phyloP scores from a whole-genome alignment of 768 basidiomycete species.

The Kwoniella newhampshirensis region DNA sequence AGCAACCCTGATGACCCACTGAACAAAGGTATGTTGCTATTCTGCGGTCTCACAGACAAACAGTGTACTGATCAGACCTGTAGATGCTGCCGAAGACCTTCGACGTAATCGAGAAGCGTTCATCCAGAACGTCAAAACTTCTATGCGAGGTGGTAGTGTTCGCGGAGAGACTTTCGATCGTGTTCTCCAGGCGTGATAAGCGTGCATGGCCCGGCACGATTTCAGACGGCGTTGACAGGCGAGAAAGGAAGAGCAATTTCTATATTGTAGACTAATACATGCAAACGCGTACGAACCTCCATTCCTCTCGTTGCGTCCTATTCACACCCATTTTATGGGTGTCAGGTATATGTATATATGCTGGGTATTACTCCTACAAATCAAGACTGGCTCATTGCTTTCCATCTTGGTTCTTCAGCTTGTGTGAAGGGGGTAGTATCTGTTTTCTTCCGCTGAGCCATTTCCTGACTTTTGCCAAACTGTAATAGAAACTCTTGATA shows the following conservation, averaged over 20 bases:
- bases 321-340: constrained; percentile 3
- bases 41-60: background rate
- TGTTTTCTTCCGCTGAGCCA: constrained; percentile 63
- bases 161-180: constrained; percentile 77
- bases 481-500: constrained; percentile 73
- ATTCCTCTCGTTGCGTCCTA: constrained; percentile 1
- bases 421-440: background rate
- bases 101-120: constrained; percentile 84
- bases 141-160: constrained; percentile 78
- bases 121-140: constrained; percentile 74
- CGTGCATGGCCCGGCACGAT: too few relatives aligned
- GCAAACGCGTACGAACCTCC: background rate
- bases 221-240: too few relatives aligned
- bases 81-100: constrained; percentile 95
- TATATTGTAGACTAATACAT: background rate
- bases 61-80: background rate
- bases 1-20: constrained; percentile 92
- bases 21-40: constrained; percentile 76
- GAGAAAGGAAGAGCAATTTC: too few relatives aligned
- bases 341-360: constrained; percentile 19
- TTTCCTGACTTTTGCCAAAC: constrained; percentile 74
- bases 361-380: too few relatives aligned
- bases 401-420: background rate
- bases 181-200: constrained; percentile 56
- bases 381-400: background rate